Evolutionary conservation across 2,329 filamentous ascomycete genomes (phyloP), one percentile per base, ranked within the genome.

Genomic region (Calonectria pteridis): DNA sequence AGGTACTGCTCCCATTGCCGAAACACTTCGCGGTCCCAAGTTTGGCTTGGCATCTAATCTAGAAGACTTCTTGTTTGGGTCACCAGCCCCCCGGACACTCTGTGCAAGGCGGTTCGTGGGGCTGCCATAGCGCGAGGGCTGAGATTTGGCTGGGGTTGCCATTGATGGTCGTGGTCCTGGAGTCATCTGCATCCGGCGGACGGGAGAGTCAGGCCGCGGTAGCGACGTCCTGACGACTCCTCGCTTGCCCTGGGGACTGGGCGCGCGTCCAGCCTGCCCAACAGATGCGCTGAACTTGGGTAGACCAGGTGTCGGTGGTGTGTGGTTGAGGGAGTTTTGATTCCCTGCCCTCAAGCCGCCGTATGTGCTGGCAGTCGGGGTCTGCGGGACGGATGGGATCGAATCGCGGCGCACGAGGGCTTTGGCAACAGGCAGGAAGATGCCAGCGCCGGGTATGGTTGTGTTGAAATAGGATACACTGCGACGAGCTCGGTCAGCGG

Each of bases 261-360:
- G 83, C 33, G 93, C 92, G 81, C 93, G 90, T 50, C 81, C 80
- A 13, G 92, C 91, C 9, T 94, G 94, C 1, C 95, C 95, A 55
- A 98, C 88, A 0, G 96, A 97, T 84, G 97, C 94, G 82, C 95
- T 97, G 86, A 98, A 97, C 82, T 96, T 96, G 69, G 93, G 90
- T 64, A 94, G 79, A 0, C 90, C 90, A 0, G 93, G 90, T 0
- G 90, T 93, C 4, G 93, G 91, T 35, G 94, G 90, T 28, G 93
- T 91, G 81, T 89, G 89, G 80, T 90, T 90, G 43, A 87, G 90
- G 29, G 90, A 88, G 81, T 91, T 91, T 67, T 91, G 92, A 76
- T 82, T 88, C 65, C 86, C 88, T 33, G 85, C 84, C 78, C 89
- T 90, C 65, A 92, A 85, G 37, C 87, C 89, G 59, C 86, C 86